Conservation (phyloP, 169 alveolate species). For the Cryptosporidium sp. region DNA sequence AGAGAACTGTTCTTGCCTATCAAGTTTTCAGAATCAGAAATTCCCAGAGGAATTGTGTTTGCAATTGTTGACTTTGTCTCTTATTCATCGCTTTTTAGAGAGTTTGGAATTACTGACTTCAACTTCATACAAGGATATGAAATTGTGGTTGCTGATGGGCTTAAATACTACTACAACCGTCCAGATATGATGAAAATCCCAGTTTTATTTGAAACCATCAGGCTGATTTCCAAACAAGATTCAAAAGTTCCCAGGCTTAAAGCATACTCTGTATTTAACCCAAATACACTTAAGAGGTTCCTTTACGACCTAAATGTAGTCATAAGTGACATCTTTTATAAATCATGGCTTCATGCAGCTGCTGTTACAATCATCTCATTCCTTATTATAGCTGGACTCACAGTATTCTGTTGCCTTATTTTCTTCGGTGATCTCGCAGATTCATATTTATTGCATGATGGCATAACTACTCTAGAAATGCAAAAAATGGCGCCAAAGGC, state of each 20-base stretch:
- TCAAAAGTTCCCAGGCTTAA: conserved; percentile 26
- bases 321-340: conserved; percentile 43
- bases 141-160: conserved; percentile 58
- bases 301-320: conserved; percentile 35
- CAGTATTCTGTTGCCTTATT: conserved; percentile 30
- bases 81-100: conserved; percentile 68
- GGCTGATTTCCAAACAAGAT: conserved; percentile 22
- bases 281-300: conserved; percentile 43
- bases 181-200: conserved; percentile 26
- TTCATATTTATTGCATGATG: conserved; percentile 42
- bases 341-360: conserved; percentile 65
- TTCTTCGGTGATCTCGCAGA: conserved; percentile 73
- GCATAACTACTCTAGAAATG: conserved; percentile 11
- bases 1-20: conserved; percentile 35
- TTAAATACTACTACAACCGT: conserved; percentile 43
- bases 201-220: conserved; percentile 20
- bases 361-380: conserved; percentile 10
- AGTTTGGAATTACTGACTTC: conserved; percentile 44
- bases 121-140: conserved; percentile 59
- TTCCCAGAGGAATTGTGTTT: conserved; percentile 47
- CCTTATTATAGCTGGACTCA: conserved; percentile 47
- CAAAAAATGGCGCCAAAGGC: conserved; percentile 42
- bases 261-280: conserved; percentile 62
- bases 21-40: conserved; percentile 8
- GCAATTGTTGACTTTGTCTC: conserved; percentile 50